phyloP scores from a whole-genome alignment of 148 eudicot species.

The Silene latifolia region DNA sequence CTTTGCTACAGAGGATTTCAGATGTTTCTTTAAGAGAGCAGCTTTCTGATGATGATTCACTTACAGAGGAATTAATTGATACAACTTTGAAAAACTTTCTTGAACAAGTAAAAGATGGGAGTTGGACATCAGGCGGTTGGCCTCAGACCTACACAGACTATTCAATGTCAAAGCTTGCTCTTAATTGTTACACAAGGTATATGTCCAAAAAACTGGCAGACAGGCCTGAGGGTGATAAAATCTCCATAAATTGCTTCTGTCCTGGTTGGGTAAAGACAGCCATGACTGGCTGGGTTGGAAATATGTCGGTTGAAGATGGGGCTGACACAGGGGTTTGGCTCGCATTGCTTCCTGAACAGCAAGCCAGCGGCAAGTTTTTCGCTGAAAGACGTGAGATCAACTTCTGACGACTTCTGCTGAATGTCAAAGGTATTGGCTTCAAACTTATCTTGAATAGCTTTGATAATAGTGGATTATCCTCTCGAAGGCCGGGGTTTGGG shows the following conservation, averaged over 20 bases:
- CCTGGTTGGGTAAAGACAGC: slow-evolving; percentile 98
- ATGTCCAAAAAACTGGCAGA: slow-evolving; percentile 52
- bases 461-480: too few species aligned
- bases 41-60: slow-evolving; percentile 49
- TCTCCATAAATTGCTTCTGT: slow-evolving; percentile 75
- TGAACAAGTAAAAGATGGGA: slow-evolving; percentile 79
- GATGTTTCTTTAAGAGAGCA: slow-evolving; percentile 60
- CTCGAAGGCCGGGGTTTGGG: not conserved
- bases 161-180: slow-evolving; percentile 79
- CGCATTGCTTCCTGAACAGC: slow-evolving; percentile 62
- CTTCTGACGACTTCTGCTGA: slow-evolving; percentile 32
- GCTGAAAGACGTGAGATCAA: slow-evolving; percentile 84
- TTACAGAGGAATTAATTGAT: slow-evolving; percentile 79
- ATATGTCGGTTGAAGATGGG: slow-evolving; percentile 70
- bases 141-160: slow-evolving; percentile 75
- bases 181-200: slow-evolving; percentile 75
- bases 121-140: slow-evolving; percentile 71
- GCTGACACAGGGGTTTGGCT: slow-evolving; percentile 99
- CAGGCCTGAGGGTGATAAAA: slow-evolving; percentile 67
- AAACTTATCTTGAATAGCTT: not conserved
- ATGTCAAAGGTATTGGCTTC: slow-evolving; percentile 12
- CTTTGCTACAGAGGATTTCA: slow-evolving; percentile 50
- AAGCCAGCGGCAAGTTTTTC: slow-evolving; percentile 71
- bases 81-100: slow-evolving; percentile 44
- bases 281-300: slow-evolving; percentile 93